Conservation (phyloP, 1,139 yeast species). For the Ogataea hybrid region DNA sequence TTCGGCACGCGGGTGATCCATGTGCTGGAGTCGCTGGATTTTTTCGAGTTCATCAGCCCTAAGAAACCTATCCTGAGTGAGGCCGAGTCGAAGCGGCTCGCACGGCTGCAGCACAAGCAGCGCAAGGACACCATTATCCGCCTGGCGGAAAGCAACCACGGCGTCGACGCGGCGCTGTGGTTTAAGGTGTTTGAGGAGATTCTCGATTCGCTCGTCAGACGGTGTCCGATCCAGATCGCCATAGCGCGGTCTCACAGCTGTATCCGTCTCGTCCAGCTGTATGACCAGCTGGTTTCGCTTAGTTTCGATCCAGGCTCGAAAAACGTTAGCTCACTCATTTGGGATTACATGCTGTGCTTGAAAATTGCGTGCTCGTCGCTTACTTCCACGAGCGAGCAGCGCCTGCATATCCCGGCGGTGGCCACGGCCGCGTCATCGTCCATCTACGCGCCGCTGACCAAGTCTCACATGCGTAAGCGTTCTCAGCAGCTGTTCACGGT, state of each 20-base stretch:
- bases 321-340: slow-evolving; percentile 33
- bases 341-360: slow-evolving; percentile 57
- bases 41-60: slow-evolving; percentile 60
- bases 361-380: slow-evolving; percentile 91
- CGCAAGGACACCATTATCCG: slow-evolving; percentile 63
- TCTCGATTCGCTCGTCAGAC: slow-evolving; percentile 67
- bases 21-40: slow-evolving; percentile 68
- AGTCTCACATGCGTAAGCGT: slow-evolving; percentile 60
- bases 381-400: slow-evolving; percentile 87
- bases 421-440: slow-evolving; percentile 13
- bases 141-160: slow-evolving; percentile 88
- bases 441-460: slow-evolving; percentile 27
- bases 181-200: slow-evolving; percentile 80
- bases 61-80: slow-evolving; percentile 65
- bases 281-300: slow-evolving; percentile 68
- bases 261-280: slow-evolving; percentile 83
- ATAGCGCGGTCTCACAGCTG: slow-evolving; percentile 92
- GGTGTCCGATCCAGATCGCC: slow-evolving; percentile 92
- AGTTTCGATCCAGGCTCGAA: slow-evolving; percentile 47
- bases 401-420: slow-evolving; percentile 51
- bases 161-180: slow-evolving; percentile 96
- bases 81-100: slow-evolving; percentile 75
- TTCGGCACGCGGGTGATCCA: slow-evolving; percentile 77
- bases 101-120: slow-evolving; percentile 57
- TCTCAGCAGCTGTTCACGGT: slow-evolving; percentile 75